Conservation (phyloP, 129 eudicot genomes). For the Calendula officinalis region DNA sequence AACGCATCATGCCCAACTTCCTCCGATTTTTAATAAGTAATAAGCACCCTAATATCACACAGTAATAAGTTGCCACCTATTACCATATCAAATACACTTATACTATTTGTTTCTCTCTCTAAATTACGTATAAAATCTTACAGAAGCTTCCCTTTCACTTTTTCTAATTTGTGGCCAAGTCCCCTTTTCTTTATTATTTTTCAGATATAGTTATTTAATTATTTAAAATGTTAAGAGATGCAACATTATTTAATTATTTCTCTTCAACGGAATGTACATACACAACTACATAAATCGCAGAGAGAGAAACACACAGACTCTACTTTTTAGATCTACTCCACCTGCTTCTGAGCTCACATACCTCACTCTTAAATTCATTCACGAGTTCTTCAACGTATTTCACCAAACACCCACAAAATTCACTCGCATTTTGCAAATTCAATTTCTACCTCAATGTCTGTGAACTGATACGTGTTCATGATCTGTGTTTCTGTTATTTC, state of each 20-base stretch:
- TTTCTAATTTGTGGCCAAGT: constrained; percentile 15
- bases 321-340: constrained; percentile 42
- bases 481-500: constrained; percentile 22
- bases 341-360: constrained; percentile 16
- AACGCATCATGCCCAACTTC: too few relatives aligned
- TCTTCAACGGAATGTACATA: constrained; percentile 18
- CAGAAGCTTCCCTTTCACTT: constrained; percentile 45
- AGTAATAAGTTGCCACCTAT: too few relatives aligned
- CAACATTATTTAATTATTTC: constrained; percentile 12
- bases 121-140: constrained; percentile 17
- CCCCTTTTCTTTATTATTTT: constrained; percentile 13
- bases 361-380: constrained; percentile 39
- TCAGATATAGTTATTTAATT: constrained; percentile 13
- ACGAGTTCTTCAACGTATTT: constrained; percentile 37
- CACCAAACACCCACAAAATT: constrained; percentile 19
- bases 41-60: too few relatives aligned
- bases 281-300: constrained; percentile 27
- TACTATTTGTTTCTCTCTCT: too few relatives aligned
- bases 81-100: too few relatives aligned
- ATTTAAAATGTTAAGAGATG: too few relatives aligned
- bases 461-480: background rate
- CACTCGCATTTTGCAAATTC: constrained; percentile 32
- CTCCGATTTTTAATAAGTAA: too few relatives aligned
- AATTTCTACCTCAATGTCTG: constrained; percentile 8
- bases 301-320: constrained; percentile 18